Percentiles rank a stretch among this genome's conserved stretches.
Conservation (phyloP, 345 rosid genomes). For the Ricinus communis region DNA sequence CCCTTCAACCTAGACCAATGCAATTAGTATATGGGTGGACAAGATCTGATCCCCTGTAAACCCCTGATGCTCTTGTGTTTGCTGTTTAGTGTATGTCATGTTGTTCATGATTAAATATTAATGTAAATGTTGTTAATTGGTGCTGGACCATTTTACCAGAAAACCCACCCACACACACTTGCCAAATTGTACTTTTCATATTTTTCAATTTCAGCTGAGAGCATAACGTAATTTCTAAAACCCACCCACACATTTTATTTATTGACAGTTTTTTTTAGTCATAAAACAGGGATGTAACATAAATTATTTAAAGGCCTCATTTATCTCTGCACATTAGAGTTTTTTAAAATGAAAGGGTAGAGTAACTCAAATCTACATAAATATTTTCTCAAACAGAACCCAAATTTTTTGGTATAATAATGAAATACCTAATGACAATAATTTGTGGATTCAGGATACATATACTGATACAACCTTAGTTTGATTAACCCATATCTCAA, state of each 20-base stretch:
- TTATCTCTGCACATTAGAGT: too few species aligned
- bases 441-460: too few species aligned
- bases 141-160: not conserved
- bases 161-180: not conserved
- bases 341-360: too few species aligned
- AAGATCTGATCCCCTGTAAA: not conserved
- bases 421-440: not conserved
- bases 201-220: not conserved
- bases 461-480: not conserved
- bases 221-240: not conserved
- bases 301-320: too few species aligned
- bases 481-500: not conserved
- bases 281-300: too few species aligned
- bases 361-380: too few species aligned
- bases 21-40: slow-evolving; percentile 7
- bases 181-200: not conserved
- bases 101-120: not conserved
- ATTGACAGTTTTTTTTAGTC: too few species aligned
- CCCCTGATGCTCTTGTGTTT: not conserved
- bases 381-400: too few species aligned
- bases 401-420: too few species aligned
- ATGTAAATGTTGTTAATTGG: not conserved
- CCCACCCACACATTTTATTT: too few species aligned
- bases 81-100: not conserved
- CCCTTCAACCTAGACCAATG: slow-evolving; percentile 4